These are phyloP conservation scores for Sphaerulina vaccinii DNA, from an alignment of 2,329 filamentous ascomycete genomes.

Conservation along the genomic window DNA sequence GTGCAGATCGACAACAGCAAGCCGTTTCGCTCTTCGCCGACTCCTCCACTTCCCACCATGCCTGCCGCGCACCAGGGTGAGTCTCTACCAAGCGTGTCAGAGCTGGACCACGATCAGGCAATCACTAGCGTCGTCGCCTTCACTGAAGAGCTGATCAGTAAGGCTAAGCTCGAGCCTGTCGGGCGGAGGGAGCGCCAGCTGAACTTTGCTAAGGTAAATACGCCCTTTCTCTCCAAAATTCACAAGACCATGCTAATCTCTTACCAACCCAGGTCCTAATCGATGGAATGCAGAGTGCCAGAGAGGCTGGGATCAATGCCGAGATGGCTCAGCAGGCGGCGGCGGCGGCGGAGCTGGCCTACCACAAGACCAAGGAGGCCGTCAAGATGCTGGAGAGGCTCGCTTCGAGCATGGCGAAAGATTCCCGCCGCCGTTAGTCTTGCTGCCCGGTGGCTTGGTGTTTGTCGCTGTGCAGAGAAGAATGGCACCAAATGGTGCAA, in stretches of 20 bases:
- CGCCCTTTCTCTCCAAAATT: neutral
- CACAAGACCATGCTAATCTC: constrained; percentile 7
- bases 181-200: constrained; percentile 14
- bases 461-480: no score
- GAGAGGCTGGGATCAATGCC: constrained; percentile 30
- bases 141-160: constrained; percentile 13
- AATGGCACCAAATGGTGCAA: no score
- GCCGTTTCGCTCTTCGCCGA: neutral
- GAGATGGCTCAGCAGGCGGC: constrained; percentile 31
- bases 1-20: neutral
- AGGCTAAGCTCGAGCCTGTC: constrained; percentile 15
- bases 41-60: neutral
- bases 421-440: neutral
- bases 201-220: constrained; percentile 21
- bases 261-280: constrained; percentile 16
- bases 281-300: constrained; percentile 29
- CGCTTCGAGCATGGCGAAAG: constrained; percentile 11
- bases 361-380: constrained; percentile 32
- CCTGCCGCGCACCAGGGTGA: neutral
- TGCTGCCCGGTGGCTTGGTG: no score
- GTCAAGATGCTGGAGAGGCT: constrained; percentile 27
- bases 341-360: constrained; percentile 26
- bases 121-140: constrained; percentile 8
- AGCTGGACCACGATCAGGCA: neutral
- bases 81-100: constrained; percentile 1